Conservation (phyloP, 202 grass and related monocot genomes). For the Cymbopogon flexuosus region DNA sequence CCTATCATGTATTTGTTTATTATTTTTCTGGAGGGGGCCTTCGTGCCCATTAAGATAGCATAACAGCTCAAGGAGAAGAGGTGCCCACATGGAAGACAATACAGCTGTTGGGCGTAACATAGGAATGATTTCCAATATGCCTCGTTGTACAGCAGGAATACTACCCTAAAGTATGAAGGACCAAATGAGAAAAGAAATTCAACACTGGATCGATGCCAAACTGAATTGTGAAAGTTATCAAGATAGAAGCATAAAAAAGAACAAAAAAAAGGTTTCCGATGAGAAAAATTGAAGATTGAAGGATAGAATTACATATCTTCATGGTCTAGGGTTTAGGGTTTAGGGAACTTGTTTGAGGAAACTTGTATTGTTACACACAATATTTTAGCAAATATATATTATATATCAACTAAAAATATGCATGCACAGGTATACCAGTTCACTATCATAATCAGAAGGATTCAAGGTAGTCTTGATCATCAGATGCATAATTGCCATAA, state of each 20-base stretch:
- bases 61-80: slow-evolving; percentile 67
- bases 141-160: slow-evolving; percentile 62
- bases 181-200: slow-evolving; percentile 27
- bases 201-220: not conserved
- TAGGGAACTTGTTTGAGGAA: too few relatives aligned
- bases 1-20: slow-evolving; percentile 43
- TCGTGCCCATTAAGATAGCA: slow-evolving; percentile 76
- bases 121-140: slow-evolving; percentile 92
- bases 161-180: slow-evolving; percentile 62
- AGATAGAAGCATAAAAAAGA: slow-evolving; percentile 28
- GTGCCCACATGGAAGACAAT: slow-evolving; percentile 76
- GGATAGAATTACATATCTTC: slow-evolving; percentile 1
- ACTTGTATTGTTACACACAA: not conserved
- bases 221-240: slow-evolving; percentile 16
- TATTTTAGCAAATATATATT: not conserved
- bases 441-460: slow-evolving; percentile 71
- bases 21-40: slow-evolving; percentile 44
- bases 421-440: slow-evolving; percentile 54
- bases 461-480: slow-evolving; percentile 73
- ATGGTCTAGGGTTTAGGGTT: not conserved
- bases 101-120: slow-evolving; percentile 55
- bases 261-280: not conserved
- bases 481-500: slow-evolving; percentile 73
- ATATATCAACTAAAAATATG: slow-evolving; percentile 1
- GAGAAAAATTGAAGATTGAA: slow-evolving; percentile 14